phyloP scores from a whole-genome alignment of 1,284 basidiomycete genomes.

The Ceratorhiza oryzae-sativae region DNA sequence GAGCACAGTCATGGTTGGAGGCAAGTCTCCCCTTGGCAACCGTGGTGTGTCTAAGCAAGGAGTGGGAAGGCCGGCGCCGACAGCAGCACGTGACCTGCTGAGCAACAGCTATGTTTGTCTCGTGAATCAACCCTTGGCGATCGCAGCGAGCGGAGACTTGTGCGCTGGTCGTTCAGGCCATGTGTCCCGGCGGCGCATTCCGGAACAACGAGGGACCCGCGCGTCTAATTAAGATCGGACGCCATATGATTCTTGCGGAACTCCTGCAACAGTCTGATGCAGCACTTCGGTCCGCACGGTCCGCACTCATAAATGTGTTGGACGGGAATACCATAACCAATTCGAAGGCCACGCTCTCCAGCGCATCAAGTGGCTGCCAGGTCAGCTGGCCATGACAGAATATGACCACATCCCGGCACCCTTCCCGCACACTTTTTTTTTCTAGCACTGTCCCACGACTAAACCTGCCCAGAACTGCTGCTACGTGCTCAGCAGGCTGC shows the following conservation, averaged over 20 bases:
- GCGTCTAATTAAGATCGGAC: neutral
- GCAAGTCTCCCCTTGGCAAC: neutral
- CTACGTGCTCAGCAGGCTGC: neutral
- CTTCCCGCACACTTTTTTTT: neutral
- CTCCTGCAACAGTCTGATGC: neutral
- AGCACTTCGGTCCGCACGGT: neutral
- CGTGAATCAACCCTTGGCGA: neutral
- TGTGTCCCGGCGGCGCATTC: neutral
- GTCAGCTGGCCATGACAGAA: conserved; percentile 4
- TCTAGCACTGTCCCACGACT: neutral
- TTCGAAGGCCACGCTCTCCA: conserved; percentile 4
- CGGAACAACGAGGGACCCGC: neutral
- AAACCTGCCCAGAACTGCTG: neutral
- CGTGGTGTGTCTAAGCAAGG: neutral
- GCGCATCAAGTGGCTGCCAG: neutral
- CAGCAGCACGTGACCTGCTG: conserved; percentile 3
- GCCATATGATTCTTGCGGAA: conserved; percentile 12
- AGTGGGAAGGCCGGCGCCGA: conserved; percentile 15
- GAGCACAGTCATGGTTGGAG: neutral
- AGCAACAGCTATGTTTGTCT: neutral
- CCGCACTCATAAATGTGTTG: neutral
- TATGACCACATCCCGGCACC: neutral
- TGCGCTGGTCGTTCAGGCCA: neutral
- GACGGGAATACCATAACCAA: conserved; percentile 21
- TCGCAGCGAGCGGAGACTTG: neutral